Percentiles rank a stretch among this genome's conserved stretches.
These are phyloP conservation scores for Elaeagnus macrophylla DNA, from an alignment of 306 rosid species.

Conservation along the genomic window DNA sequence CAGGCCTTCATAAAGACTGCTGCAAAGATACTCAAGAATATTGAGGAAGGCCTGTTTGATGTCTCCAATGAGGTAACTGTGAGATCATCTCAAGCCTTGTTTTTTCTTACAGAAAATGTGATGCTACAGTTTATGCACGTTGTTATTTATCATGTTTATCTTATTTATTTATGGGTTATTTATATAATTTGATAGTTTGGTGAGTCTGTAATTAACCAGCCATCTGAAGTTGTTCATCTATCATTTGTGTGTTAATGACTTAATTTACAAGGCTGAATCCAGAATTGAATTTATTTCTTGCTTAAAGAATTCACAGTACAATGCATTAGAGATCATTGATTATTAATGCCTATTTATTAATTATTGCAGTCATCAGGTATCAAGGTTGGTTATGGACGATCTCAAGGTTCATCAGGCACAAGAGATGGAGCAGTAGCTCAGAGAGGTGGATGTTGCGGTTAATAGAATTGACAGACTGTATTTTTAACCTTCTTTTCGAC, in stretches of 20 bases:
- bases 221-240: neutral
- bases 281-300: neutral
- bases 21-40: slow-evolving; percentile 84
- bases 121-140: neutral
- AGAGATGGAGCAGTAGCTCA: slow-evolving; percentile 71
- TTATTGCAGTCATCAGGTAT: slow-evolving; percentile 78
- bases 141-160: neutral
- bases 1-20: slow-evolving; percentile 91
- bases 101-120: slow-evolving; percentile 1
- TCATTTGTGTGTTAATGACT: neutral
- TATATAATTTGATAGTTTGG: too few species aligned
- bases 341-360: neutral
- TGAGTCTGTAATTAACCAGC: too few species aligned
- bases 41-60: slow-evolving; percentile 85
- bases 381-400: slow-evolving; percentile 76
- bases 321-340: neutral
- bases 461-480: slow-evolving; percentile 24
- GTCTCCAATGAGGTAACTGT: slow-evolving; percentile 82
- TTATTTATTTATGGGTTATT: neutral
- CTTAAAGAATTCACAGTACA: neutral
- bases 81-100: neutral
- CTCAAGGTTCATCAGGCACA: slow-evolving; percentile 58
- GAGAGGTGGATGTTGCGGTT: slow-evolving; percentile 69
- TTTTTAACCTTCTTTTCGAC: slow-evolving; percentile 18
- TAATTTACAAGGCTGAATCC: neutral